These are phyloP conservation scores for Fomitiporia mediterranea DNA, from an alignment of 1,284 basidiomycete genomes.

Conservation along the genomic window DNA sequence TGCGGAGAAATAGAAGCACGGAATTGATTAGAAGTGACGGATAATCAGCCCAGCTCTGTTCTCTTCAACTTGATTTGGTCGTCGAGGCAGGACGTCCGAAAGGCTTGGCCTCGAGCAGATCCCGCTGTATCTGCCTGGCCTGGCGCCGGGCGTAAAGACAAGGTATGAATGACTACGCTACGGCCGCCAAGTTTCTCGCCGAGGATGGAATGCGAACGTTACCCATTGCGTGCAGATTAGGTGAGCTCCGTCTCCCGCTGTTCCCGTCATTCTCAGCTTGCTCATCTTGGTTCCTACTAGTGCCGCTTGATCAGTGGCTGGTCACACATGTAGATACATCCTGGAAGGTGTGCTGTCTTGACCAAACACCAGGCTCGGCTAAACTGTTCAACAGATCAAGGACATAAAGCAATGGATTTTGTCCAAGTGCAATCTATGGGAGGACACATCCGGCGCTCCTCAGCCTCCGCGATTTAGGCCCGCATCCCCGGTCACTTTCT, in stretches of 20 bases:
- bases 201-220: conserved; percentile 13
- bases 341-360: conserved; percentile 36
- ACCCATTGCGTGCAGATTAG: conserved; percentile 19
- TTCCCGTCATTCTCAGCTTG: background rate
- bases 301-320: conserved; percentile 69
- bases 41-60: background rate
- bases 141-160: background rate
- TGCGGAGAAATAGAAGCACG: background rate
- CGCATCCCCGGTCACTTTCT: conserved; percentile 59
- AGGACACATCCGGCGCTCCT: conserved; percentile 30
- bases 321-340: conserved; percentile 54
- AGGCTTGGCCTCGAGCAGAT: background rate
- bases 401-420: conserved; percentile 60
- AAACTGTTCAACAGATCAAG: conserved; percentile 31
- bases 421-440: conserved; percentile 47
- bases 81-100: background rate
- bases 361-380: background rate
- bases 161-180: conserved; percentile 9
- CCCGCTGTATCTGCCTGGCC: background rate
- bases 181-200: conserved; percentile 11
- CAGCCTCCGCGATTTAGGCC: conserved; percentile 38
- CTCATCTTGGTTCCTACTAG: conserved; percentile 32
- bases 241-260: background rate
- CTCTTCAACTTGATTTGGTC: background rate
- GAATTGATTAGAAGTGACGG: background rate